Base-by-base conservation (phyloP, 768 basidiomycete genomes). In the Pisolithus sp. region DNA sequence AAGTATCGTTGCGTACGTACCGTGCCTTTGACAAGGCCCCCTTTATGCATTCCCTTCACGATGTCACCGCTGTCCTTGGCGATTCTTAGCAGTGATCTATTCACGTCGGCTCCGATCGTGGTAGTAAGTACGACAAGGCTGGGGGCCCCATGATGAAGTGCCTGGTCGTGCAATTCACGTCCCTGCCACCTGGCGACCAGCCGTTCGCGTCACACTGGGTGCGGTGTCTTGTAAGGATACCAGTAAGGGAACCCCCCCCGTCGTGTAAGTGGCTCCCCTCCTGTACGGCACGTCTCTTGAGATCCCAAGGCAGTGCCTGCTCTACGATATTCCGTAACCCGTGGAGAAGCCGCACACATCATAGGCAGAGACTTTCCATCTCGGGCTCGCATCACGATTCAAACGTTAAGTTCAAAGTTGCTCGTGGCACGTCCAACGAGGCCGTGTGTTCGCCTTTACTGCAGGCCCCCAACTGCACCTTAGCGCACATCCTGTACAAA, bases 401-500 rank as follows among this genome's bases (percentile, higher is more conserved):
- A 62, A 58, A 48, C 4, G 62, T 62, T 62, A 54, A 51, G 57
- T 59, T 53, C 46, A 46, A 23, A 45, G 20, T 15, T 20, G 15
- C 13, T 43, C 34, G 34, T 12, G 34, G 34, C 12, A 38, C 50
- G 46, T 26, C 49, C 34, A 34, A 15, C 49, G 49, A 48, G 47
- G 15, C 41, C 20, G 30, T 24, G 38, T 49, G 48, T n/a, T 40
- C 24, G 15, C n/a, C 17, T 40, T 28, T 8, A 24, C 40, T 34
- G 34, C n/a, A n/a, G 34, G 2, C 34, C 26, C 26, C 4, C 34
- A 34, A 34, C 34, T 15, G 13, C 12, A 34, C 34, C 10, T 30
- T 13, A n/a, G n/a, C n/a, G 6, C 48, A 20, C 18, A 17, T n/a
- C 48, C 23, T 31, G 40, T 23, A 26, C 15, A n/a, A 13, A 13